Base-by-base conservation (phyloP, 2,329 filamentous ascomycete species). In the Pseudohalonectria lignicola region DNA sequence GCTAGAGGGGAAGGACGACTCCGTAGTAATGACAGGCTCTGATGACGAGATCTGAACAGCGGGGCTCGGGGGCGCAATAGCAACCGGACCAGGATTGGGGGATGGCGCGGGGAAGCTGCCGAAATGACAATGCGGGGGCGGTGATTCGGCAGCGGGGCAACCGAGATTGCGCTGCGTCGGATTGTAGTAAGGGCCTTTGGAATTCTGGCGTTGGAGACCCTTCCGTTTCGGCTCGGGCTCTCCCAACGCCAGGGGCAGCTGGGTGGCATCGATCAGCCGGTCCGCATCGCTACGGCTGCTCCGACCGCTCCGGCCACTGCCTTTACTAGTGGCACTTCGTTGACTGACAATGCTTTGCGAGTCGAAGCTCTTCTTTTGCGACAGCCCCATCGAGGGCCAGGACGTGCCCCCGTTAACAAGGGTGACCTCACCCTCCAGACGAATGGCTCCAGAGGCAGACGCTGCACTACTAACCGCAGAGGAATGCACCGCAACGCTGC, bases 211-310 rank as follows among this genome's bases (percentile, higher is more conserved):
- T 29, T 44, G 41, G 8, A 37, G 25, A 5, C 39, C 37, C 2
- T 36, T 32, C 5, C 8, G 25, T 16, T 47, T 41, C 12, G 41
- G 16, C 3, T 49, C 47, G 3, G 41, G 45, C 23, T 45, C 42
- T 25, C 62, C 57, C 1, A 68, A 47, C 2, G 59, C 52, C 2
- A 75, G 56, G 0, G 80, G 72, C 10, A 73, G 76, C 48, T 79
- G 73, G 3, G 86, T 82, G 3, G 80, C 81, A 50, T 84, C 73
- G 18, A 86, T 85, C 11, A 86, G 61, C 20, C 81, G 65, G 43
- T 86, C 81, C 0, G 81, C 77, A 46, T 85, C 78, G 47, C 74
- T 79, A 48, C 62, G 67, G 28, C 52, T 59, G 47, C 74, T 79
- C 32, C 55, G 59, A 12, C 56, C 51, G 45, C 76, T 76, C n/a